Evolutionary conservation across 2,329 filamentous ascomycete species (phyloP), one percentile per base, ranked within the genome.

Genomic region (Tolypocladium cylindrosporum): DNA sequence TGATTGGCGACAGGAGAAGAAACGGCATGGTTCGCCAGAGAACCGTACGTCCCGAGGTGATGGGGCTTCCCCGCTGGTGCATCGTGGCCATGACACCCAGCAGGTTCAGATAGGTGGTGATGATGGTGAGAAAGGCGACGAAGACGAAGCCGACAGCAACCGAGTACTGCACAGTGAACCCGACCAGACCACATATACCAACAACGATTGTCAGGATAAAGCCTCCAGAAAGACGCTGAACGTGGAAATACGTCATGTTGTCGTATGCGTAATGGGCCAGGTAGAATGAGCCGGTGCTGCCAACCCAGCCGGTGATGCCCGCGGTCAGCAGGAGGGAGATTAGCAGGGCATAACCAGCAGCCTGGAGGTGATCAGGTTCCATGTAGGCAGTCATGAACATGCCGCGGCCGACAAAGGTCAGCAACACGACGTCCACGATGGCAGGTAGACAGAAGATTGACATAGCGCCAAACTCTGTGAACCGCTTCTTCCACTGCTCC

Each of bases 401-500:
- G 10, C 84, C 84, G 56, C 83, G 78, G 1, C 83, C 83, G 34
- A 80, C 76, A 24, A 82, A 79, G 1, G 81, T 83, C 24, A 86
- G 71, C 9, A 86, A 69, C 11, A 84, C 54, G 42, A 86, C 83
- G 65, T 87, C 84, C 45, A 86, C 74, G 55, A 86, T 73, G 31
- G 83, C 84, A 0, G 84, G 84, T 50, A 86, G 77, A 11, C 82
- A 83, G 62, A 87, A 86, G 39, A 86, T 81, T 60, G 80, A 80
- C 31, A 86, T 70, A 61, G 83, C 84, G 0, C 80, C 81, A 59
- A 84, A 80, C 55, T 63, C 78, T 62, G 64, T 79, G 70, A 68
- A 61, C 16, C 63, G 63, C 61, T 65, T 66, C 56, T 63, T 64
- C 63, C 63, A 65, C 4, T 58, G 54, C 21, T 60, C 55, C 7